Base-by-base conservation (phyloP, 345 rosid species). In the Melaleuca quinquenervia region DNA sequence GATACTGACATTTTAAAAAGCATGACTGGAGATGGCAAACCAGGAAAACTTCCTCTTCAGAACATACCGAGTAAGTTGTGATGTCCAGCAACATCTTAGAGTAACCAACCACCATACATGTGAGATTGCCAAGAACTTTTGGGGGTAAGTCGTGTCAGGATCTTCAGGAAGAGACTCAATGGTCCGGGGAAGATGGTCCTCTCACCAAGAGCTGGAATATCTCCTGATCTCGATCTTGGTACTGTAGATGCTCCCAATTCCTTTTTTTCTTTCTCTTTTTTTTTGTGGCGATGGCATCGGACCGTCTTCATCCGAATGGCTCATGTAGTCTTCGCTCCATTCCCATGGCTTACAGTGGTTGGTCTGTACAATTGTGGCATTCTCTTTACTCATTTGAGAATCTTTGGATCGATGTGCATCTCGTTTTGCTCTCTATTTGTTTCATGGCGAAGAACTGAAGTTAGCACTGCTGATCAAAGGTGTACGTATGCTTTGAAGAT, bases 1-100 rank as follows among this genome's bases (percentile, higher is more conserved):
- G 98, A 93, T 86, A 88, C 89, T 32, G 89, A 92, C 62, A 51
- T 91, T 76, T 91, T 92, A 85, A 93, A 90, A 82, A 82, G 89
- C 80, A 86, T 92, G 0, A 78, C 88, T 84, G 91, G 75, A 55
- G 84, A 26, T 3, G 85, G 87, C 78, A 89, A 75, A 70, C 88
- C 11, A 5, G 91, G 82, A 76, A 88, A 88, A 88, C 84, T 82
- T 87, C 86, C 93, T 29, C 87, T 87, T 48, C 90, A 85, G 64
- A 86, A 75, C 51, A 85, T 90, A 20, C 90, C 88, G n/a, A 92
- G 96, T 62, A 97, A 93, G 92, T 89, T 97, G 90, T 97, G 95
- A 95, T 36, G 51, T 52, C 32, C 26, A 82, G 45, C 36, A 18
- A 50, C 22, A 11, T 52, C 45, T 82, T 2, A 0, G 11, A 62